Percentiles rank a stretch among this genome's conserved stretches.
phyloP scores from a whole-genome alignment of 148 eudicot species.

The Vaccinium vitisidaea region DNA sequence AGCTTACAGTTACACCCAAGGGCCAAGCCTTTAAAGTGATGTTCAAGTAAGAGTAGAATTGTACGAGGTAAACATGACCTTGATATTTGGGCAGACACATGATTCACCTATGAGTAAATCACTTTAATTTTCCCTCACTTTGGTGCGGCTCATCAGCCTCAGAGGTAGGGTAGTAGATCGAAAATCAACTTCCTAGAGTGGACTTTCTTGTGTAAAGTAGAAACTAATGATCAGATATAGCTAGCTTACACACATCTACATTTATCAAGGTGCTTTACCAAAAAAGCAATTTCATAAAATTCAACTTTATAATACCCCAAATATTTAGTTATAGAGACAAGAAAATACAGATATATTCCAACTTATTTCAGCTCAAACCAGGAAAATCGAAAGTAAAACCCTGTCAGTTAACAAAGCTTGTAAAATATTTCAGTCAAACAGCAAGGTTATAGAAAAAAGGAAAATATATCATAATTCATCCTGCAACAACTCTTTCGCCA shows the following conservation, averaged over 20 bases:
- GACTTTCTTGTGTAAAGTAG: not conserved
- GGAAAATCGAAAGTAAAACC: not conserved
- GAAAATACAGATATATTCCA: not conserved
- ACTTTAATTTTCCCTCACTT: slow-evolving; percentile 1
- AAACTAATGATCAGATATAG: not conserved
- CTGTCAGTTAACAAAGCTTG: not conserved
- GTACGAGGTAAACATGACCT: not conserved
- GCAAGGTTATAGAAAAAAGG: not conserved
- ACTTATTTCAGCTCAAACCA: not conserved
- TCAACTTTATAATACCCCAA: not conserved
- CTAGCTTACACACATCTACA: not conserved
- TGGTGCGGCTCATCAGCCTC: not conserved
- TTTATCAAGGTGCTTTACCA: not conserved
- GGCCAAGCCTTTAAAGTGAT: not conserved
- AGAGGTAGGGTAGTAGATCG: not conserved
- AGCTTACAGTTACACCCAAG: not conserved
- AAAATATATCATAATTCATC: not conserved
- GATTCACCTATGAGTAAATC: not conserved
- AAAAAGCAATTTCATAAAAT: not conserved
- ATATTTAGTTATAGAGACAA: not conserved
- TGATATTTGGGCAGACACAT: not conserved
- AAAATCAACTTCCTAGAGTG: not conserved
- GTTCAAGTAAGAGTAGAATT: not conserved
- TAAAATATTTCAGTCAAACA: not conserved
- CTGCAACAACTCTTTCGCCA: not conserved